phyloP scores from a whole-genome alignment of 345 rosid genomes.

The Ricinus communis region DNA sequence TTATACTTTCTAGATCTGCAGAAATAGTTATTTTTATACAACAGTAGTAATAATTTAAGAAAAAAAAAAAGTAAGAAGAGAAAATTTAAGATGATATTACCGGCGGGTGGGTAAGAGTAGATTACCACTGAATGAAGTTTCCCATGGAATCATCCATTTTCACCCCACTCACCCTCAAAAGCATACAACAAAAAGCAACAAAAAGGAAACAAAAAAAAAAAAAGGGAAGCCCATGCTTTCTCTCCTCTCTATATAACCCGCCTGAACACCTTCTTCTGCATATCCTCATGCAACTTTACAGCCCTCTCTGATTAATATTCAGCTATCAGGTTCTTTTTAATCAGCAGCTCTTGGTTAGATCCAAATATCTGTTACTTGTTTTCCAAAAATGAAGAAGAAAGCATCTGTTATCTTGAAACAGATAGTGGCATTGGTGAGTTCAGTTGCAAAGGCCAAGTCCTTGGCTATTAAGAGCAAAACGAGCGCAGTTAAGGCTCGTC shows the following conservation, averaged over 20 bases:
- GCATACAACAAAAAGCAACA: not conserved
- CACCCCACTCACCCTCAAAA: slow-evolving; percentile 18
- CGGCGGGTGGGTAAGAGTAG: not conserved
- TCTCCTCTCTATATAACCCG: slow-evolving; percentile 3
- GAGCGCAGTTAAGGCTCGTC: slow-evolving; percentile 56
- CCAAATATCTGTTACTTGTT: not conserved
- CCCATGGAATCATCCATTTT: slow-evolving; percentile 1
- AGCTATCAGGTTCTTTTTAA: not conserved
- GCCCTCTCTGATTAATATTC: not conserved
- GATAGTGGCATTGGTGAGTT: slow-evolving; percentile 40
- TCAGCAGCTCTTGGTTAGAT: not conserved
- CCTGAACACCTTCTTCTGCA: not conserved
- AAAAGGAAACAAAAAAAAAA: not conserved
- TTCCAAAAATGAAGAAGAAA: slow-evolving; percentile 52
- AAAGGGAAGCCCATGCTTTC: too few species aligned
- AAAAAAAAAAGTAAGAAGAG: too few species aligned
- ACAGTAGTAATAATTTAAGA: too few species aligned
- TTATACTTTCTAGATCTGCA: too few species aligned
- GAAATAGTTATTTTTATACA: too few species aligned
- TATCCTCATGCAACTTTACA: slow-evolving; percentile 7
- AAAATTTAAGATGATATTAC: too few species aligned
- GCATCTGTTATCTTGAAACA: slow-evolving; percentile 57
- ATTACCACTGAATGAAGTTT: slow-evolving; percentile 17
- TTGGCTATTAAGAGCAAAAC: slow-evolving; percentile 57
- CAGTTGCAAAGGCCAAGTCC: slow-evolving; percentile 53